Conservation (phyloP, 1,139 yeast genomes). For the Nadsonia starkeyi-henricii region DNA sequence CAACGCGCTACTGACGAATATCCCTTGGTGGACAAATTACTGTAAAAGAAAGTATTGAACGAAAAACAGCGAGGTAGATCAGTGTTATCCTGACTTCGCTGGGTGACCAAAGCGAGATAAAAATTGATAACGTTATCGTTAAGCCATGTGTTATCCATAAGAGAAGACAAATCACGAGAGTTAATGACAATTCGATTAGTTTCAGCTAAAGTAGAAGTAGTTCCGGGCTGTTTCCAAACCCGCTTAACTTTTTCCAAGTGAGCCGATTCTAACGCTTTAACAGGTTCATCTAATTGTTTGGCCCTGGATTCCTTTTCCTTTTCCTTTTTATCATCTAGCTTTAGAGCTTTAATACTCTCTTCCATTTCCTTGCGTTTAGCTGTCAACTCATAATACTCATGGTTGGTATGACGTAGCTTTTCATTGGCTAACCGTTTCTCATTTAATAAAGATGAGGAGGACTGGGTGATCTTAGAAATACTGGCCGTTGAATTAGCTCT, state of each 20-base stretch:
- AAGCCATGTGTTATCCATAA: constrained; percentile 65
- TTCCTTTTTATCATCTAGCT: background rate
- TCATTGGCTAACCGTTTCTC: too few relatives aligned
- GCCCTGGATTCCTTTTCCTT: background rate
- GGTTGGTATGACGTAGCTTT: background rate
- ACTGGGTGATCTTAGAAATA: too few relatives aligned
- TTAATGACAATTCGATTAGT: constrained; percentile 39
- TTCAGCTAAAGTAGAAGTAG: background rate
- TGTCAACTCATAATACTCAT: background rate
- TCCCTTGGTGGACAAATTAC: constrained; percentile 58
- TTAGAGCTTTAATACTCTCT: background rate
- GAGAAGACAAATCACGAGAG: constrained; percentile 54
- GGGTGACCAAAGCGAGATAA: constrained; percentile 49
- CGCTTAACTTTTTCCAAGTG: background rate
- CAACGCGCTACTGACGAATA: constrained; percentile 74
- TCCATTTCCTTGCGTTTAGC: background rate
- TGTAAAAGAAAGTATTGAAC: constrained; percentile 80
- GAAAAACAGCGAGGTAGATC: constrained; percentile 36
- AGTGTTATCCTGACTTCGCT: constrained; percentile 22
- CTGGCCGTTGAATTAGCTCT: too few relatives aligned
- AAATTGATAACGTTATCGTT: constrained; percentile 86
- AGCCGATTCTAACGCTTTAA: background rate
- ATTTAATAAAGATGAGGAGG: too few relatives aligned
- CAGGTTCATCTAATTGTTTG: background rate
- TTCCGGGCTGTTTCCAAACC: background rate